Percentiles rank a stretch among this genome's conserved stretches.
These are phyloP conservation scores for Phoma sp. DNA, from an alignment of 2,329 filamentous ascomycete genomes.

Conservation along the genomic window DNA sequence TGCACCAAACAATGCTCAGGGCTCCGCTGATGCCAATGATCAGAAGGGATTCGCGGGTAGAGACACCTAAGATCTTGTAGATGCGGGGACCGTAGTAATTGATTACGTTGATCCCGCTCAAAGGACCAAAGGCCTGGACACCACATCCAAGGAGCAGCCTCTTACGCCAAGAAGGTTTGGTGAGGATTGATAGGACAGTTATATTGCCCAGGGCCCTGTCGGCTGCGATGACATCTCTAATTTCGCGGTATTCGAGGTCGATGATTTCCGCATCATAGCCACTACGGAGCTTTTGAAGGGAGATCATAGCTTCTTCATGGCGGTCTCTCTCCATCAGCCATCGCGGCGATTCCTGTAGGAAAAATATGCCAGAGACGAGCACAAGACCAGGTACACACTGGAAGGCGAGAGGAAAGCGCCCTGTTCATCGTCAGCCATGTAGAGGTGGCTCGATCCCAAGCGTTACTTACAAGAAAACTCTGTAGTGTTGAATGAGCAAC, in stretches of 20 bases:
- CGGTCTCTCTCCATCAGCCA: constrained; percentile 64
- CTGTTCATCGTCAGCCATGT: constrained; percentile 16
- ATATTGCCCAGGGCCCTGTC: constrained; percentile 40
- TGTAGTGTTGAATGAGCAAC: constrained; percentile 35
- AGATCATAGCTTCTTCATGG: constrained; percentile 52
- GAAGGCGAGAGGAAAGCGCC: constrained; percentile 51
- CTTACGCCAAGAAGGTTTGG: constrained; percentile 53
- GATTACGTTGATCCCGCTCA: constrained; percentile 53
- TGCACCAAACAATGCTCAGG: constrained; percentile 57
- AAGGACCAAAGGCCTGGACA: constrained; percentile 57
- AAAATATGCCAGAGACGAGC: constrained; percentile 54
- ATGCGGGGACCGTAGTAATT: constrained; percentile 53
- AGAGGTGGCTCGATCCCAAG: background rate
- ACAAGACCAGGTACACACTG: constrained; percentile 51
- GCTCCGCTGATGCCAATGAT: constrained; percentile 60
- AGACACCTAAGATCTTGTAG: constrained; percentile 54
- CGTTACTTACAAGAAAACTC: constrained; percentile 29
- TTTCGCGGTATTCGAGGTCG: constrained; percentile 32
- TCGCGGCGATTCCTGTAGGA: constrained; percentile 66
- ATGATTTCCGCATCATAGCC: constrained; percentile 26
- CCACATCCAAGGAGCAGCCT: constrained; percentile 56
- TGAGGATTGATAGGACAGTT: constrained; percentile 53
- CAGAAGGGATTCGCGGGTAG: constrained; percentile 54
- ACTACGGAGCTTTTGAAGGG: constrained; percentile 26
- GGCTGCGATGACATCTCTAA: constrained; percentile 29